phyloP scores from a whole-genome alignment of 495 filamentous ascomycete genomes.

The Pyrenula massariospora region DNA sequence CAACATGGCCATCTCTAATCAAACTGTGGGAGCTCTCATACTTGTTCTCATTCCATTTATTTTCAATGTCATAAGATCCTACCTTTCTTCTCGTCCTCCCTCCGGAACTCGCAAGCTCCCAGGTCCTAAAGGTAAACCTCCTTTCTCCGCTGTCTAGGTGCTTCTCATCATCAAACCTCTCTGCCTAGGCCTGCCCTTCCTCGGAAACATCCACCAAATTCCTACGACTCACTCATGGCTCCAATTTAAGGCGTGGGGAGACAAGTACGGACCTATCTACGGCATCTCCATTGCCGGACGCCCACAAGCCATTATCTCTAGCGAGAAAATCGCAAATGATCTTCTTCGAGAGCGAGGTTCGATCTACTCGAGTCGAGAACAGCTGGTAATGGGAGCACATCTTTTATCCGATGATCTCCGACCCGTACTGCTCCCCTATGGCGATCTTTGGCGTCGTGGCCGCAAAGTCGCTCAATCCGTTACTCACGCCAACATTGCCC shows the following conservation, averaged over 20 bases:
- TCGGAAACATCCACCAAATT: constrained; percentile 48
- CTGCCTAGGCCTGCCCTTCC: constrained; percentile 29
- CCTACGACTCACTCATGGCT: constrained; percentile 37
- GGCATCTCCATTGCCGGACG: constrained; percentile 43
- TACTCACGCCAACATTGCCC: constrained; percentile 25
- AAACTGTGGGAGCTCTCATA: not conserved
- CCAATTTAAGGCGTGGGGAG: constrained; percentile 51
- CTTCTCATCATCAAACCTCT: not conserved
- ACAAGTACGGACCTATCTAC: constrained; percentile 52
- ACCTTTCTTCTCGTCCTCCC: not conserved
- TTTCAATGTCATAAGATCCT: not conserved
- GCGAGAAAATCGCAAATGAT: constrained; percentile 43
- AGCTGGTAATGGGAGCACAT: constrained; percentile 19
- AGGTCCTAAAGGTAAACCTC: not conserved
- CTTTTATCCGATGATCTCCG: constrained; percentile 11
- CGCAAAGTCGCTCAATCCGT: constrained; percentile 19
- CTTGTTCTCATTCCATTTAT: not conserved
- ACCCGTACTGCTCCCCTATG: constrained; percentile 29
- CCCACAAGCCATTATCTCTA: constrained; percentile 47
- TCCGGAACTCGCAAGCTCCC: not conserved
- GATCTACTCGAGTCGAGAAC: constrained; percentile 53
- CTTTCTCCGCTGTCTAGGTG: not conserved
- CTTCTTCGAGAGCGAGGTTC: constrained; percentile 43
- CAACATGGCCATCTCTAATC: not conserved
- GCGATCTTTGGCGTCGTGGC: constrained; percentile 22